Percentiles rank a stretch among this genome's conserved stretches.
Evolutionary conservation across 768 basidiomycete genomes (phyloP).

Genomic region (Tubosaeta sp.): DNA sequence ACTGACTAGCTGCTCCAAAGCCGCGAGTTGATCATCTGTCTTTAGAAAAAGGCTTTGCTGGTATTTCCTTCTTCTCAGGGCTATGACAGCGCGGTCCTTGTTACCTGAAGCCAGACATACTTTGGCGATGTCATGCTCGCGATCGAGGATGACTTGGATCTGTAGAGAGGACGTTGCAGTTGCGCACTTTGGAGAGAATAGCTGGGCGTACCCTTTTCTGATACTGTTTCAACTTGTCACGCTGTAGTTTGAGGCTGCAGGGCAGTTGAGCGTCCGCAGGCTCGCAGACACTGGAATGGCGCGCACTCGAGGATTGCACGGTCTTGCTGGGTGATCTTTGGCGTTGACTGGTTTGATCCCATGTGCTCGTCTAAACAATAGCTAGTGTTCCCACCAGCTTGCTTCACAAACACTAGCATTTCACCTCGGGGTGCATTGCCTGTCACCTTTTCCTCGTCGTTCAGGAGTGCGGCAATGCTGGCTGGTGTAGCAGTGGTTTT

Average conservation of each 20-base stretch:
- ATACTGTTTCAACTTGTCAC: constrained; percentile 94
- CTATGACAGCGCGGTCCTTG: constrained; percentile 83
- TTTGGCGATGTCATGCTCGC: constrained; percentile 88
- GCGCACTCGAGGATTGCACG: constrained; percentile 93
- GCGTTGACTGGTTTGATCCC: constrained; percentile 70
- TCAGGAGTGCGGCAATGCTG: constrained; percentile 28
- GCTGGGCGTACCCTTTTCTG: constrained; percentile 72
- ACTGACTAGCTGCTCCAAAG: constrained; percentile 81
- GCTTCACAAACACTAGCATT: not conserved
- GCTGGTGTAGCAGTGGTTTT: constrained; percentile 16
- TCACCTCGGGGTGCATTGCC: constrained; percentile 12
- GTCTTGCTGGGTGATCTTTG: constrained; percentile 91
- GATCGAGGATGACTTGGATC: constrained; percentile 83
- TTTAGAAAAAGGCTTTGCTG: constrained; percentile 83
- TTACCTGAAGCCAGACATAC: constrained; percentile 74
- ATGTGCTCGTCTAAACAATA: constrained; percentile 32
- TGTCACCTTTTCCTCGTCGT: constrained; percentile 3
- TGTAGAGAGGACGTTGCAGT: constrained; percentile 26
- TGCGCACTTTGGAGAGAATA: not conserved
- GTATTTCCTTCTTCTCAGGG: constrained; percentile 88
- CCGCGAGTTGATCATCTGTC: constrained; percentile 88
- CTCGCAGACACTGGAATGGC: constrained; percentile 11
- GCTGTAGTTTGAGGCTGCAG: constrained; percentile 85
- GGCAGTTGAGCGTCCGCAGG: constrained; percentile 17
- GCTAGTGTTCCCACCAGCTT: constrained; percentile 14